Evolutionary conservation across 2,329 filamentous ascomycete genomes (phyloP).

Genomic region (Phaeosphaeriaceae sp.): DNA sequence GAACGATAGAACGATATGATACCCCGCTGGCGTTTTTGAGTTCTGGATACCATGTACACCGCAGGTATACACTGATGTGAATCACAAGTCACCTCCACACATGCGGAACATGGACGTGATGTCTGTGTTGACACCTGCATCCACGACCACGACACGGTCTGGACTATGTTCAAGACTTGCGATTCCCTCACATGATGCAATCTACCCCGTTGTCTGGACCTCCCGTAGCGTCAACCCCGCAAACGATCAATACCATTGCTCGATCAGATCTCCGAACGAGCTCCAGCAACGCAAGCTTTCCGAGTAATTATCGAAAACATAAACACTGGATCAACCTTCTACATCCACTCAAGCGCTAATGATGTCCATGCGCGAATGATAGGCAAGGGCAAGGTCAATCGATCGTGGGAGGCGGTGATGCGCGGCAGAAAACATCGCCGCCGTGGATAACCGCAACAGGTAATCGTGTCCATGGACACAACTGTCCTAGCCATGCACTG

Average conservation of each 20-base stretch:
- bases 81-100: conserved; percentile 9
- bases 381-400: conserved; percentile 19
- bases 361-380: conserved; percentile 10
- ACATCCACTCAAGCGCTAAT: conserved; percentile 19
- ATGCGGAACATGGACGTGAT: conserved; percentile 5
- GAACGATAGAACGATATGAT: conserved; percentile 28
- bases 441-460: conserved; percentile 42
- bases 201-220: conserved; percentile 26
- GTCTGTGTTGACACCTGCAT: conserved; percentile 15
- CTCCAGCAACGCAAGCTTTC: conserved; percentile 10
- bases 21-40: conserved; percentile 30
- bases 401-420: conserved; percentile 19
- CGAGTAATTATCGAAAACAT: conserved; percentile 23
- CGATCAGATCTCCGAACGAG: conserved; percentile 14
- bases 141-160: conserved; percentile 9
- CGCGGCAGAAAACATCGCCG: conserved; percentile 33
- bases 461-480: conserved; percentile 33
- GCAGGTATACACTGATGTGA: conserved; percentile 18
- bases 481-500: neutral
- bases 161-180: conserved; percentile 15
- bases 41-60: conserved; percentile 3
- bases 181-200: conserved; percentile 16
- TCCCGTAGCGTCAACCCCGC: conserved; percentile 23
- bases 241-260: conserved; percentile 13
- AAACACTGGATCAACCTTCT: conserved; percentile 25